Percentiles rank a stretch among this genome's conserved stretches.
phyloP scores from a whole-genome alignment of 2,329 filamentous ascomycete species.

The Trichoderma sp. region DNA sequence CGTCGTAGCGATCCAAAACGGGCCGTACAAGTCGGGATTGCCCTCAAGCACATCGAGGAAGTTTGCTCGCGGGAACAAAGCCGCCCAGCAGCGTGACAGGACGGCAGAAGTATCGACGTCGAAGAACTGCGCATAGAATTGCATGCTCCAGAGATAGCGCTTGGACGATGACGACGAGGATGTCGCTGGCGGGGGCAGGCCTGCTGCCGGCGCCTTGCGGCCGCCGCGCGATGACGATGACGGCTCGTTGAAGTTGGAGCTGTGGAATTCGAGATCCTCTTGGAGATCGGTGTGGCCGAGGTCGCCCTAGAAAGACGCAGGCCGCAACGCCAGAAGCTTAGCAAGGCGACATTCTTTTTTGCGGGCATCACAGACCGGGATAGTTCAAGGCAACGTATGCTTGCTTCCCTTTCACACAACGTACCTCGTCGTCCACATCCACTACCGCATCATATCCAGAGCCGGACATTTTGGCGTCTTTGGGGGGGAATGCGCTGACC shows the following conservation, averaged over 20 bases:
- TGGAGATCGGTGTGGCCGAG: conserved; percentile 97
- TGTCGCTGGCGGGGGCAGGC: conserved; percentile 58
- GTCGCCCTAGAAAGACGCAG: conserved; percentile 68
- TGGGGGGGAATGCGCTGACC: neutral
- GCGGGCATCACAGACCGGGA: neutral
- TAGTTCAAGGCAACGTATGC: neutral
- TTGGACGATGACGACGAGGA: conserved; percentile 59
- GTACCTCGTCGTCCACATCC: conserved; percentile 91
- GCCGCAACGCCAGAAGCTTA: conserved; percentile 8
- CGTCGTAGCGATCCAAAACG: conserved; percentile 98
- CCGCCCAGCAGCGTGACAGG: conserved; percentile 77
- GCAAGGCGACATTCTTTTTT: neutral
- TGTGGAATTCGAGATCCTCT: conserved; percentile 98
- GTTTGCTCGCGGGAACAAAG: conserved; percentile 87
- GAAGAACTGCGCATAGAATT: conserved; percentile 97
- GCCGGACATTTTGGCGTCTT: conserved; percentile 61
- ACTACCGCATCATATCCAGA: conserved; percentile 97
- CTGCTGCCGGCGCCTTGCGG: conserved; percentile 47
- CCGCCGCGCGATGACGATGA: conserved; percentile 38
- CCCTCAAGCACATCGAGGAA: conserved; percentile 97
- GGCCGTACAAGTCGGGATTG: conserved; percentile 94
- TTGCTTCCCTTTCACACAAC: neutral
- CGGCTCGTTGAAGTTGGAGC: conserved; percentile 72
- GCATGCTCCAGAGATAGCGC: conserved; percentile 86
- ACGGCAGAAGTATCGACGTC: conserved; percentile 95